phyloP scores from a whole-genome alignment of 1,284 basidiomycete genomes.

The Limonomyces culmigenus region DNA sequence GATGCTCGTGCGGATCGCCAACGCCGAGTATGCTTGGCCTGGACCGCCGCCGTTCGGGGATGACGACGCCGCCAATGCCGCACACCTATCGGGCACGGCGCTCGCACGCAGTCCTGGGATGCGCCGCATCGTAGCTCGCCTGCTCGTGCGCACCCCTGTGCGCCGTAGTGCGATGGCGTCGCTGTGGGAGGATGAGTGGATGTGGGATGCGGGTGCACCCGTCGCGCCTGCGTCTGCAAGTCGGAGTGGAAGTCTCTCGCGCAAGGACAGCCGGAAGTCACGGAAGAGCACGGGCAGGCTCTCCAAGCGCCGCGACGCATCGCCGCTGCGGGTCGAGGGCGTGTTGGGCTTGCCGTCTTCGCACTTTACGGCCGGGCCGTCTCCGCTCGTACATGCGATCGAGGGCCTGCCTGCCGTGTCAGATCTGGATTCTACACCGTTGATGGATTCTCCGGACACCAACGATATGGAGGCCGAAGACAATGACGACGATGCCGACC shows the following conservation, averaged over 20 bases:
- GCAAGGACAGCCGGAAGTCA: not conserved
- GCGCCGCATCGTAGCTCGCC: slow-evolving; percentile 33
- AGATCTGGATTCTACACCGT: not conserved
- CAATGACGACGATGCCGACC: slow-evolving; percentile 1
- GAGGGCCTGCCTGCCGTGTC: not conserved
- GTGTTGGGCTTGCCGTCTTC: not conserved
- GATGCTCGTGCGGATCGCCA: slow-evolving; percentile 63
- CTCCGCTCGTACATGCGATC: too few relatives aligned
- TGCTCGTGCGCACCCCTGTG: slow-evolving; percentile 55
- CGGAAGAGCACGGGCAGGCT: not conserved
- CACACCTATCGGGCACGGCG: too few relatives aligned
- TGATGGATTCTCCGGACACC: slow-evolving; percentile 1
- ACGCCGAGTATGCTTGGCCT: slow-evolving; percentile 65
- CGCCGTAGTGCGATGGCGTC: slow-evolving; percentile 40
- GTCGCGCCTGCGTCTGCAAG: slow-evolving; percentile 8
- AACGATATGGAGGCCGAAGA: slow-evolving; percentile 5
- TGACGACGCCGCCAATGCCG: slow-evolving; percentile 10
- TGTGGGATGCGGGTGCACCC: slow-evolving; percentile 19
- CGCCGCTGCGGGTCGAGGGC: not conserved
- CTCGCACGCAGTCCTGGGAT: slow-evolving; percentile 31
- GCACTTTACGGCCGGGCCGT: too few relatives aligned
- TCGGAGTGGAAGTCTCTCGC: not conserved
- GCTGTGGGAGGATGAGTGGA: slow-evolving; percentile 57
- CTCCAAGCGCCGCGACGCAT: not conserved
- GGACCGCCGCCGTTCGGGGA: slow-evolving; percentile 6